Evolutionary conservation across 164 flowering plant genomes (phyloP).

Genomic region (Liriodendron chinense): DNA sequence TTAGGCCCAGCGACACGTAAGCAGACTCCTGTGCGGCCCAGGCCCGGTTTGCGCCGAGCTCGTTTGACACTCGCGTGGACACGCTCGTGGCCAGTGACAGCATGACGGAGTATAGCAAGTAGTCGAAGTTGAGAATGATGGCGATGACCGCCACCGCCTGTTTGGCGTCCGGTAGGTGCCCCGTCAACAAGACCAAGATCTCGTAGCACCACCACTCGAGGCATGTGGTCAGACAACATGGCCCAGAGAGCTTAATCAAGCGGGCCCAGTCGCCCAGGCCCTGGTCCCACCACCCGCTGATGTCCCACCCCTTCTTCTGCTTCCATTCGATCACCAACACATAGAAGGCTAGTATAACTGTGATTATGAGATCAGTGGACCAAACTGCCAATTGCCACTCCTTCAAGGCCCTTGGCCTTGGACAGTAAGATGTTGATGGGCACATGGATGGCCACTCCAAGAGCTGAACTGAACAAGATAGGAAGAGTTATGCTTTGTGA

Average conservation of each 20-base stretch:
- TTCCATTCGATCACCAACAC: slow-evolving; percentile 32
- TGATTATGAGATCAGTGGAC: slow-evolving; percentile 56
- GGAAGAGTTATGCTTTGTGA: slow-evolving; percentile 70
- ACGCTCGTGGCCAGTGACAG: slow-evolving; percentile 66
- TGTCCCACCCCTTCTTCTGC: slow-evolving; percentile 41
- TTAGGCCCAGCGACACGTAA: slow-evolving; percentile 34
- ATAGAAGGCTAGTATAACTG: slow-evolving; percentile 39
- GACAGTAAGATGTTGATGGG: slow-evolving; percentile 65
- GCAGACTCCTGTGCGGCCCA: slow-evolving; percentile 46
- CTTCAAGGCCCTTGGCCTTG: slow-evolving; percentile 54
- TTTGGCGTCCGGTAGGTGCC: slow-evolving; percentile 55
- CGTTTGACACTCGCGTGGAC: slow-evolving; percentile 77
- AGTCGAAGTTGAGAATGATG: slow-evolving; percentile 83
- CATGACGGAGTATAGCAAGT: slow-evolving; percentile 80
- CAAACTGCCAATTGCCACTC: slow-evolving; percentile 76
- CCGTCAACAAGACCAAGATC: slow-evolving; percentile 73
- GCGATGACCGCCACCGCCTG: slow-evolving; percentile 60
- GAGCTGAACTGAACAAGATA: slow-evolving; percentile 59
- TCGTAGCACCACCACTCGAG: slow-evolving; percentile 99
- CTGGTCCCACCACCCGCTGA: slow-evolving; percentile 76
- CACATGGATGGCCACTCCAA: slow-evolving; percentile 57
- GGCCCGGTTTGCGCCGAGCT: slow-evolving; percentile 64
- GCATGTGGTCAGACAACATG: slow-evolving; percentile 87
- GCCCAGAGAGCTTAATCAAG: slow-evolving; percentile 53
- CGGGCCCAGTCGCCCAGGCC: slow-evolving; percentile 48